Evolutionary conservation across 306 rosid genomes (phyloP), one percentile per base, ranked within the genome.

Genomic region (Lagenaria siceraria): DNA sequence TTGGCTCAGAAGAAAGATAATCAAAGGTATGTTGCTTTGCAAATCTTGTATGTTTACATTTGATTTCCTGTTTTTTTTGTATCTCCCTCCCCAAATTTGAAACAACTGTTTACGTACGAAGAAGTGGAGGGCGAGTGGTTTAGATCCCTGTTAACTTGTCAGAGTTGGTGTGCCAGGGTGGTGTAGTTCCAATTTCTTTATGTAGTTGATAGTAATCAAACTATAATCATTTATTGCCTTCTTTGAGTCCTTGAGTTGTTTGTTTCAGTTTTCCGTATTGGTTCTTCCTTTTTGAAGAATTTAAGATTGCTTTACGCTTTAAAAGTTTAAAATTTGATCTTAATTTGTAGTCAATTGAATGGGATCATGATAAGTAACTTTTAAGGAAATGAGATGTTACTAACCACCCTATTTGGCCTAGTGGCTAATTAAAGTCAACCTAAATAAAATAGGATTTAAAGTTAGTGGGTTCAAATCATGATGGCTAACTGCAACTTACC

Each of bases 1-100:
- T 87, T 96, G 75, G 66, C 98, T 77, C 99, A 92, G 91, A 96
- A 92, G 89, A 90, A 92, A 78, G 97, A 96, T 75, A 92, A 89
- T 85, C 96, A 96, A 43, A 88, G 99, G 99, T 95, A 3, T 11
- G 43, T 25, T n/a, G 10, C 11, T 17, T 8, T 54, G 2, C 9
- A 4, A 51, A 7, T 7, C 10, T 72, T 70, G 7, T 10, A 14
- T 82, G 14, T 18, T 77, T 59, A 33, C 10, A 33, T 40, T 15
- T 24, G 10, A 52, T 68, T 68, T n/a, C 36, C 1, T 1, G 4
- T 51, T 51, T 51, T 1, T 51, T 63, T 7, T 36, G 0, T 68
- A 13, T 22, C 0, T 21, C 9, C 74, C 53, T 12, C 54, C 29
- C 46, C 10, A 3, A n/a, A 10, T 38, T 36, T 21, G 51, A n/a